A percentile compares a stretch with the other conserved stretches of the same genome.
These are phyloP conservation scores for Leptomonas pyrrhocoris DNA, from an alignment of 208 protist species.

Conservation along the genomic window DNA sequence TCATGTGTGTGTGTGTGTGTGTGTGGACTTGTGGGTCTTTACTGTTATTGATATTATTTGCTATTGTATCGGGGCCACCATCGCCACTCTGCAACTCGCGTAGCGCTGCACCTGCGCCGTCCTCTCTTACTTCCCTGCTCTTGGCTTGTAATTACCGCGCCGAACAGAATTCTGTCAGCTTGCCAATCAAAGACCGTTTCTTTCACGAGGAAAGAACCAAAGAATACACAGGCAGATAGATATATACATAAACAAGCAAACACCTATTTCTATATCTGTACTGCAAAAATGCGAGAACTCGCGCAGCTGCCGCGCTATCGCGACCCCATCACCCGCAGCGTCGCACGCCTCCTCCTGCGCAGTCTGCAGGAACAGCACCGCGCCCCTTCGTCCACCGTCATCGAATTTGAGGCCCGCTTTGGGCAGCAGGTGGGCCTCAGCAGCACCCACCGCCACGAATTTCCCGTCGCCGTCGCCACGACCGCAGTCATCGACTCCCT, in stretches of 20 bases:
- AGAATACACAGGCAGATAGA: neutral
- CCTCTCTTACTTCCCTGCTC: too few species aligned
- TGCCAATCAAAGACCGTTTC: too few species aligned
- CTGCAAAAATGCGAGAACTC: conserved; percentile 11
- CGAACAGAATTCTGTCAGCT: too few species aligned
- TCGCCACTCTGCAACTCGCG: too few species aligned
- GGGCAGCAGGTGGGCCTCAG: conserved; percentile 36
- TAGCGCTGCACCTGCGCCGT: too few species aligned
- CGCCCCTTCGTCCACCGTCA: conserved; percentile 20
- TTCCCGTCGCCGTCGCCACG: conserved; percentile 42
- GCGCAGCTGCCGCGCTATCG: conserved; percentile 42
- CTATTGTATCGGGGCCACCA: too few species aligned
- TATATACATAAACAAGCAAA: neutral
- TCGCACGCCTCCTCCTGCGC: conserved; percentile 42
- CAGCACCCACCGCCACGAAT: conserved; percentile 25
- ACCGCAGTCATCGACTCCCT: conserved; percentile 38
- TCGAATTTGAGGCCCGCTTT: conserved; percentile 71
- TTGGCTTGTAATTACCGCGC: too few species aligned
- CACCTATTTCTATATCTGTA: too few species aligned
- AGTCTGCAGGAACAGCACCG: conserved; percentile 46
- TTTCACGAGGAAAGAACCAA: too few species aligned
- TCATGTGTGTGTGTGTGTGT: too few species aligned
- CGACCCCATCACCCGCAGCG: conserved; percentile 43
- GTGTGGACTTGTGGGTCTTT: too few species aligned
- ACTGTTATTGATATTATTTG: too few species aligned